Base-by-base conservation (phyloP, 228 moss, liverwort and hornwort genomes). In the Sphagnum fallax region DNA sequence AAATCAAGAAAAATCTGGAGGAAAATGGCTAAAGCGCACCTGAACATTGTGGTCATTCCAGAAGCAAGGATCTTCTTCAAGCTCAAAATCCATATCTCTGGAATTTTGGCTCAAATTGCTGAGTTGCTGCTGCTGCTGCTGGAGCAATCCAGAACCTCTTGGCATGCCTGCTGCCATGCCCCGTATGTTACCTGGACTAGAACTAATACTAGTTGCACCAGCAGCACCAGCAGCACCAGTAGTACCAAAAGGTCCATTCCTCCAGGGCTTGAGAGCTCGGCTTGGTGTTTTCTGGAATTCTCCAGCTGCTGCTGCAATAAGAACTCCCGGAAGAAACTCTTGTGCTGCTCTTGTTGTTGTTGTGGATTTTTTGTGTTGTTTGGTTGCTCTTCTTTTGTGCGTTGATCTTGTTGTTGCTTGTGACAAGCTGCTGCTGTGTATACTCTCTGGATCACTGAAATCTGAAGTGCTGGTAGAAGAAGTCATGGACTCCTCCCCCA, bases 1-100 rank as follows among this genome's bases (percentile, higher is more conserved):
- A 50, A 48, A 6, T 47, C 10, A 0, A 49, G 13, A 6, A 49
- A 4, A 65, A 10, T 48, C 13, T 49, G 48, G 15, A 52, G 48
- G 61, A 16, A 16, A 58, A 16, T 6, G 6, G 6, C 11, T 16
- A 63, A 51, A 14, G 64, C 76, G 59, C 48, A 95, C 95, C 90
- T 96, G 92, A 47, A 97, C 91, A 58, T 91, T 96, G 75, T 96
- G 92, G 48, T 92, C 88, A 53, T 78, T 75, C 96, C 92, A 92
- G 71, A 89, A 92, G 6, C 75, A 79, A 7, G 79, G 62, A 73
- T 93, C 77, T 72, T 87, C 91, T 76, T 91, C 75, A 51, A 97
- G 78, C 52, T 93, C 91, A 65, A 87, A 93, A 6, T 78, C 69
- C 32, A 74, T 79, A 47, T 47, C 62, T 65, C 70, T 74, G 48